phyloP scores from a whole-genome alignment of 2,329 filamentous ascomycete genomes.

The Cercospora brassicicola region DNA sequence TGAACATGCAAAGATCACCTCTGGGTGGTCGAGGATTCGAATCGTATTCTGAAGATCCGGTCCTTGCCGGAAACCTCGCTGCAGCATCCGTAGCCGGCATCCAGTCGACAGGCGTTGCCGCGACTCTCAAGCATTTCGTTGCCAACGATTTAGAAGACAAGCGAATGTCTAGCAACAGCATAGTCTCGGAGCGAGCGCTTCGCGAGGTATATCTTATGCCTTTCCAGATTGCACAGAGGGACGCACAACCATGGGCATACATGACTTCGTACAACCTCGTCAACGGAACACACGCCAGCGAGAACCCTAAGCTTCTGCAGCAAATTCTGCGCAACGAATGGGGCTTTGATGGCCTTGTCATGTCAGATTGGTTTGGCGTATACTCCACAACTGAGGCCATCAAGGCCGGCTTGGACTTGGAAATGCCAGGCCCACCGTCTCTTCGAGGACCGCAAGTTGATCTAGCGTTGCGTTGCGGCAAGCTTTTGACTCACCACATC shows the following conservation, averaged over 20 bases:
- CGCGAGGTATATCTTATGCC: conserved; percentile 72
- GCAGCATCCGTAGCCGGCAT: conserved; percentile 62
- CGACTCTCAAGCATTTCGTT: conserved; percentile 77
- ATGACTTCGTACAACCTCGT: conserved; percentile 77
- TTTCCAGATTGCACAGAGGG: conserved; percentile 70
- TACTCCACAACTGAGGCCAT: conserved; percentile 68
- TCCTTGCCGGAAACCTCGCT: conserved; percentile 70
- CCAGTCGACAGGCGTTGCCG: conserved; percentile 71
- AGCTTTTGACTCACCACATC: conserved; percentile 43
- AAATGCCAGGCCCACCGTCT: conserved; percentile 76
- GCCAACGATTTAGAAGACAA: conserved; percentile 73
- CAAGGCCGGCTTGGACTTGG: conserved; percentile 76
- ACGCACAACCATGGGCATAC: conserved; percentile 66
- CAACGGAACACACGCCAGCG: conserved; percentile 68
- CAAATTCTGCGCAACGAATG: conserved; percentile 70
- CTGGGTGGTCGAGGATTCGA: conserved; percentile 85
- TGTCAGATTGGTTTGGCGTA: conserved; percentile 79
- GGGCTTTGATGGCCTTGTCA: conserved; percentile 58
- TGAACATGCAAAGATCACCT: conserved; percentile 79
- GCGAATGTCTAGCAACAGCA: conserved; percentile 63
- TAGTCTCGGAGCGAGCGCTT: conserved; percentile 64
- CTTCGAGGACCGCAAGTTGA: conserved; percentile 37
- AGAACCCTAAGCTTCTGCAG: conserved; percentile 65
- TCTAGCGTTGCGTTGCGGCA: conserved; percentile 33
- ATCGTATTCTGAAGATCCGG: conserved; percentile 80